Evolutionary conservation across 331 rosid genomes (phyloP).

Genomic region (Cydonia oblonga): DNA sequence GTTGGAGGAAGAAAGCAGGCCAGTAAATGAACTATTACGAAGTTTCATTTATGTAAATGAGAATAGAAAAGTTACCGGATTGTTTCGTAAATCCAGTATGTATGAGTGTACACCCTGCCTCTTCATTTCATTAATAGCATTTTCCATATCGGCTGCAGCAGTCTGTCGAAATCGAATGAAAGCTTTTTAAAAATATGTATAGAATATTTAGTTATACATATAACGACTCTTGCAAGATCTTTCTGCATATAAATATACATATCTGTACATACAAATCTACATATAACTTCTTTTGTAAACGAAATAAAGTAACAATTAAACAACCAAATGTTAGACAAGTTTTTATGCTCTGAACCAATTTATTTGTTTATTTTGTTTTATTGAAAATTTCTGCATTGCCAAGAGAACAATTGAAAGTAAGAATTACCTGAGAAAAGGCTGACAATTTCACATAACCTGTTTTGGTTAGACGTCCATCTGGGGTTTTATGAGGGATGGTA

Average conservation of each 20-base stretch:
- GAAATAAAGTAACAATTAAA: not conserved
- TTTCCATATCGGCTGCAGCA: slow-evolving; percentile 84
- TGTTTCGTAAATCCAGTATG: slow-evolving; percentile 86
- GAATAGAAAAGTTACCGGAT: slow-evolving; percentile 49
- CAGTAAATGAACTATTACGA: not conserved
- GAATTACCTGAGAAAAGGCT: slow-evolving; percentile 83
- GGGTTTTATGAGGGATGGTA: slow-evolving; percentile 62
- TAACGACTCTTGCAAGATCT: too few species aligned
- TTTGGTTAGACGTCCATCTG: slow-evolving; percentile 57
- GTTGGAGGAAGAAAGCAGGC: not conserved
- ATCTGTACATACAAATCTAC: too few species aligned
- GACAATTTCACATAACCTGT: slow-evolving; percentile 78
- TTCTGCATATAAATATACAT: too few species aligned
- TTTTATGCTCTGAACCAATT: not conserved
- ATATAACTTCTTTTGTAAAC: too few species aligned
- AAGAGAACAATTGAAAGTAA: not conserved
- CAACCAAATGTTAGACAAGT: too few species aligned
- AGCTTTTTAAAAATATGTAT: too few species aligned
- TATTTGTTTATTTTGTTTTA: too few species aligned
- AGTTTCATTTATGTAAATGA: not conserved
- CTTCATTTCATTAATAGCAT: slow-evolving; percentile 65
- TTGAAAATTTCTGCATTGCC: too few species aligned
- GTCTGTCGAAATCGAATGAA: slow-evolving; percentile 32
- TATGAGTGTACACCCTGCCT: slow-evolving; percentile 83
- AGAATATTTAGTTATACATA: too few species aligned